phyloP scores from a whole-genome alignment of 495 filamentous ascomycete genomes.

The Neurospora hispaniola region DNA sequence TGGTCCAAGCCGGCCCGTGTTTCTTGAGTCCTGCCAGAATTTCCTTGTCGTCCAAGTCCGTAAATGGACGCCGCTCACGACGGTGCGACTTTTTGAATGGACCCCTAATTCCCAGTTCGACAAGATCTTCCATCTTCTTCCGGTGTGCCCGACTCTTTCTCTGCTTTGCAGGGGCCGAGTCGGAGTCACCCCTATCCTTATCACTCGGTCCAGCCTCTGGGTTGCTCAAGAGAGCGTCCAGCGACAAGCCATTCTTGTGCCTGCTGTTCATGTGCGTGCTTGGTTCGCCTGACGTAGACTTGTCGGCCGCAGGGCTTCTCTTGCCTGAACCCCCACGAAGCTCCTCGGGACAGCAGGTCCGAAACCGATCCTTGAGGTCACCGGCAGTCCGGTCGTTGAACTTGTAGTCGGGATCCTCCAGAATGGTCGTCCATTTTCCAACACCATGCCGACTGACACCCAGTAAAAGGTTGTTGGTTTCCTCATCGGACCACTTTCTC shows the following conservation, averaged over 20 bases:
- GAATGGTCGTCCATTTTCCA: conserved; percentile 78
- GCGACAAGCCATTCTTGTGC: conserved; percentile 28
- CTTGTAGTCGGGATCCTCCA: conserved; percentile 59
- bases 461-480: conserved; percentile 64
- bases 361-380: conserved; percentile 79
- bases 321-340: conserved; percentile 28
- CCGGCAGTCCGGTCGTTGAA: conserved; percentile 69
- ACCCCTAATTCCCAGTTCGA: conserved; percentile 42
- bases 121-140: conserved; percentile 45
- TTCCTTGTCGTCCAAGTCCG: conserved; percentile 63
- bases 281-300: neutral
- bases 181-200: conserved; percentile 7
- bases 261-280: conserved; percentile 9
- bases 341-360: conserved; percentile 62
- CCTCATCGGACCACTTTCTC: conserved; percentile 72
- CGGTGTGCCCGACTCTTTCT: conserved; percentile 42
- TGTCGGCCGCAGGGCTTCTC: conserved; percentile 7
- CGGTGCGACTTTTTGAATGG: conserved; percentile 46
- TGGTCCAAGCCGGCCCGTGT: conserved; percentile 72
- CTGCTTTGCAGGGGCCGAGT: conserved; percentile 18
- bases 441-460: conserved; percentile 76
- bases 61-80: conserved; percentile 52
- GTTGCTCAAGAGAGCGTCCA: conserved; percentile 39
- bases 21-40: conserved; percentile 64
- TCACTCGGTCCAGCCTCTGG: conserved; percentile 20